Percentiles rank a stretch among this genome's conserved stretches.
These are phyloP conservation scores for Aspergillus pseudoglaucus DNA, from an alignment of 2,329 filamentous ascomycete species.

Conservation along the genomic window DNA sequence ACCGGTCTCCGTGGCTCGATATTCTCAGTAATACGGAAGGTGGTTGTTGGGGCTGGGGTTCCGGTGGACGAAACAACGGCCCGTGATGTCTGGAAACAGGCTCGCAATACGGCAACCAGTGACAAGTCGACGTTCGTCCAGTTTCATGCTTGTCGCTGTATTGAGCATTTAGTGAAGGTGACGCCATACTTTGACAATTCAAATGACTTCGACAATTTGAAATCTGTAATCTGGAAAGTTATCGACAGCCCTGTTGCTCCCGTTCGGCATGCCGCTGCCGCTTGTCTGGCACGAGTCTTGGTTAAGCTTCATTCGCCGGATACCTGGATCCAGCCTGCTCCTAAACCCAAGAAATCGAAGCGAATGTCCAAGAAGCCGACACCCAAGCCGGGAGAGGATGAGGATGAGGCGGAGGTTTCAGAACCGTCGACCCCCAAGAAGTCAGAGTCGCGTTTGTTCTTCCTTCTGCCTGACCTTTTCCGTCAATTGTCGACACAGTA, in stretches of 20 bases:
- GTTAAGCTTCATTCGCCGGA: slow-evolving; percentile 71
- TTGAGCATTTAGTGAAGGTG: slow-evolving; percentile 64
- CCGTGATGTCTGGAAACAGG: slow-evolving; percentile 92
- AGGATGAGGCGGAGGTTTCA: slow-evolving; percentile 64
- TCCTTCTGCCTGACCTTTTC: slow-evolving; percentile 72
- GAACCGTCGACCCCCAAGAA: slow-evolving; percentile 73
- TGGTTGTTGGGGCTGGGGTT: slow-evolving; percentile 65
- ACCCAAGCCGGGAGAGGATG: slow-evolving; percentile 58
- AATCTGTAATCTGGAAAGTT: slow-evolving; percentile 74
- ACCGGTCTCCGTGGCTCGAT: slow-evolving; percentile 74
- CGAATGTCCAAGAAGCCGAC: slow-evolving; percentile 61
- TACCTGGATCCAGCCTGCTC: slow-evolving; percentile 44
- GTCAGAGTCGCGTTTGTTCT: slow-evolving; percentile 60
- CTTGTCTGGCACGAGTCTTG: slow-evolving; percentile 75
- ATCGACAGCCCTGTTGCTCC: slow-evolving; percentile 70
- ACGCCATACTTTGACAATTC: slow-evolving; percentile 83
- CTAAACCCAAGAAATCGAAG: slow-evolving; percentile 63
- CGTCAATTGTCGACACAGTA: slow-evolving; percentile 76
- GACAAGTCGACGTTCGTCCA: slow-evolving; percentile 84
- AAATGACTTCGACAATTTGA: slow-evolving; percentile 83
- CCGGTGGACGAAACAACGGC: slow-evolving; percentile 78
- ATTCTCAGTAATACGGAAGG: slow-evolving; percentile 67
- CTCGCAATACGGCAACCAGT: slow-evolving; percentile 63
- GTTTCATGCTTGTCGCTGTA: slow-evolving; percentile 68
- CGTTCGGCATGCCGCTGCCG: slow-evolving; percentile 79